phyloP scores from a whole-genome alignment of 306 rosid genomes.

The Prunus fruticosa region DNA sequence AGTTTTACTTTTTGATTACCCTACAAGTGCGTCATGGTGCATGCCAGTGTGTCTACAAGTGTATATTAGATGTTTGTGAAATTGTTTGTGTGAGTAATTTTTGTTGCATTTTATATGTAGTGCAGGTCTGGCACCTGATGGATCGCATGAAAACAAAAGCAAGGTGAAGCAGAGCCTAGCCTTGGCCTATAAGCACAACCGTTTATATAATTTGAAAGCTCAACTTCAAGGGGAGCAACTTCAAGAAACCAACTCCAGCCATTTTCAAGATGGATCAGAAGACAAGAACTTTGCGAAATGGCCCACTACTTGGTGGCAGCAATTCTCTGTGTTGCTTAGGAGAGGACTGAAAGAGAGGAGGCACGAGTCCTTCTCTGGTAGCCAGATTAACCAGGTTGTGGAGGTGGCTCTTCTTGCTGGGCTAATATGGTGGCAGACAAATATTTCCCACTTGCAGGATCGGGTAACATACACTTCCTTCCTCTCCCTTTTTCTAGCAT shows the following conservation, averaged over 20 bases:
- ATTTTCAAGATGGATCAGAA: constrained; percentile 15
- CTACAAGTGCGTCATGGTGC: too few species aligned
- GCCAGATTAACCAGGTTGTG: constrained; percentile 46
- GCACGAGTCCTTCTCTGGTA: constrained; percentile 49
- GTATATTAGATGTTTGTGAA: too few species aligned
- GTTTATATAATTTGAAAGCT: constrained; percentile 27
- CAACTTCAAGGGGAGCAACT: not conserved
- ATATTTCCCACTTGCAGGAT: constrained; percentile 51
- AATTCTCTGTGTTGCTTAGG: constrained; percentile 50
- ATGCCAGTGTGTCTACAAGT: too few species aligned
- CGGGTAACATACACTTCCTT: constrained; percentile 34
- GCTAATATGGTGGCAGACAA: constrained; percentile 62
- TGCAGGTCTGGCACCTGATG: constrained; percentile 46
- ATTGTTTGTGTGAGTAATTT: too few species aligned
- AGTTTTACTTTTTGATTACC: too few species aligned
- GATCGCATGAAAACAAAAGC: constrained; percentile 26
- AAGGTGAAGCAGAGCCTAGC: constrained; percentile 37
- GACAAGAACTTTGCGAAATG: constrained; percentile 39
- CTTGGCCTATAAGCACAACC: constrained; percentile 27
- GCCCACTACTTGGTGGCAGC: constrained; percentile 69
- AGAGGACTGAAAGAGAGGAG: constrained; percentile 71
- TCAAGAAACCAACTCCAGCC: not conserved
- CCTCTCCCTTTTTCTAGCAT: too few species aligned
- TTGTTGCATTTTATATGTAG: too few species aligned
- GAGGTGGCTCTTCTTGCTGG: constrained; percentile 51